Base-by-base conservation (phyloP, 140 eudicot genomes). In the Bidens hawaiensis region DNA sequence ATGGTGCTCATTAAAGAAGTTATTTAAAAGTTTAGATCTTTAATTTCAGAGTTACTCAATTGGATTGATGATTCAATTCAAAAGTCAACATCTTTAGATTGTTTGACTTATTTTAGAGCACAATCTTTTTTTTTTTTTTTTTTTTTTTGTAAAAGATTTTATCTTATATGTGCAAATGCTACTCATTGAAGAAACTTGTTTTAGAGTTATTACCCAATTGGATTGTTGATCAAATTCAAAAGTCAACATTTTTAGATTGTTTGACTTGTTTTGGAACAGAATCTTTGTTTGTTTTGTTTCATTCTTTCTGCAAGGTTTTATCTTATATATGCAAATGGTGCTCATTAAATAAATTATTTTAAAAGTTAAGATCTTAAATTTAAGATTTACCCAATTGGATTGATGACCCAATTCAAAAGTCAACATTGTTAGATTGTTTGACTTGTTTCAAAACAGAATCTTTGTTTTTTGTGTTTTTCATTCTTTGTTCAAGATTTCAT, bases 11-110 rank as follows among this genome's bases (percentile, higher is more conserved):
- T 65, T 1, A n/a, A 30, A 65, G 38, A 53, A 26, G 16, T 8
- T 55, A 42, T 28, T 55, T 5, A 27, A 24, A 50, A 36, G 51
- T 62, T 55, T 11, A 70, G 62, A 70, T 70, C 62, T 70, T 40
- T 71, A 19, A 38, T 24, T 47, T 69, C 40, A 27, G 19, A 26
- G 33, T 19, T 54, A 5, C 2, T 43, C n/a, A 38, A 1, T 38
- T 38, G 45, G 45, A 38, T 11, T 34, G 13, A 6, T 34, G 13
- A 34, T 3, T 3, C 12, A n/a, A n/a, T n/a, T n/a, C n/a, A n/a
- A n/a, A n/a, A n/a, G n/a, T n/a, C n/a, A n/a, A n/a, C n/a, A n/a
- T n/a, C n/a, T n/a, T n/a, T n/a, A n/a, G n/a, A n/a, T n/a, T n/a
- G n/a, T n/a, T n/a, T n/a, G n/a, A n/a, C n/a, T n/a, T n/a, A n/a